Evolutionary conservation across 306 rosid genomes (phyloP), one percentile per base, ranked within the genome.

Genomic region (Trifolium subterraneum): DNA sequence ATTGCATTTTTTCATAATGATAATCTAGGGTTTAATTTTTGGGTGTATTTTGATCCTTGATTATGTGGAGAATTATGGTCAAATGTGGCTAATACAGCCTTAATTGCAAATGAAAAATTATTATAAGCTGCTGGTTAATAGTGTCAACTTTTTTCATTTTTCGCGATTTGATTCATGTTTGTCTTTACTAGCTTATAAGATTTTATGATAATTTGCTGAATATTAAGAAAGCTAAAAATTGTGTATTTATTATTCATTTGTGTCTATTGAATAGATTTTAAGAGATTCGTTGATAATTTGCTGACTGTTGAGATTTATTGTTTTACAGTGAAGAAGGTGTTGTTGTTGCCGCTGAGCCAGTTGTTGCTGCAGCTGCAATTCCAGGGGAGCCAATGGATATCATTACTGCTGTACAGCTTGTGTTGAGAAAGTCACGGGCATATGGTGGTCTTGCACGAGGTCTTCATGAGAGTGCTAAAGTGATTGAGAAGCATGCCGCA

Each of bases 401-500:
- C 70, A 74, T 82, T 80, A 78, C 86, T 54, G 96, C 96, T 16
- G 75, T 90, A 65, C 92, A 92, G 77, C 92, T 88, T 78, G 98
- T 92, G 68, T 83, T 92, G 70, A 92, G 96, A 77, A 92, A 90
- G 61, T 92, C 96, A 1, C 76, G 81, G 27, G 98, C 96, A 56
- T 88, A 90, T 45, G 89, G 93, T 4, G 98, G 96, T 8, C 92
- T 92, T 35, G 83, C 84, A 7, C 76, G 90, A 14, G 98, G 98
- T 15, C 92, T 92, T 20, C 96, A 90, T 4, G 98, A 92, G 64
- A 70, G 85, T 61, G 93, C 98, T 5, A 92, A 92, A 70, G 85
- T 86, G 64, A 90, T 92, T 44, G 98, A 92, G 74, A 92, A 90
- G 87, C 94, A 87, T 31, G 84, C 92, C 13, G 98, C 96, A 1